A percentile compares a stretch with the other conserved stretches of the same genome.
Conservation (phyloP, 345 rosid species). For the Conringia planisiliqua region DNA sequence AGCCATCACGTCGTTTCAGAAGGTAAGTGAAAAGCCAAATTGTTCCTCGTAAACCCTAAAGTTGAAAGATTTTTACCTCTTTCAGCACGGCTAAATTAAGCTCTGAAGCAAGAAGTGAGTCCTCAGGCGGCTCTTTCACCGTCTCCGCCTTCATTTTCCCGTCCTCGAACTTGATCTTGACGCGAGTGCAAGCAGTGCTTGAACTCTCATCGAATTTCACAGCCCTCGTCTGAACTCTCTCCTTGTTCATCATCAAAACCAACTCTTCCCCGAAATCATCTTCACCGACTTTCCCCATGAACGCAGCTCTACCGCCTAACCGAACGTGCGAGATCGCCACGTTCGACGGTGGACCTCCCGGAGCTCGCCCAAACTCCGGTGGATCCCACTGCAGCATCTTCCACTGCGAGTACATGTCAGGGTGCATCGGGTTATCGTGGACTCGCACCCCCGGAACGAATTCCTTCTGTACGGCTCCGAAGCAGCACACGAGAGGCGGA, state of each 20-base stretch:
- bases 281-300: slow-evolving; percentile 87
- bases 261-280: slow-evolving; percentile 70
- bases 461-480: slow-evolving; percentile 79
- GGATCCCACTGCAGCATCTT: slow-evolving; percentile 96
- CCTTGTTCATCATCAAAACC: slow-evolving; percentile 78
- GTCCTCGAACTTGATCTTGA: slow-evolving; percentile 63
- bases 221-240: slow-evolving; percentile 80
- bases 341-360: slow-evolving; percentile 81
- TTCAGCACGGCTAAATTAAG: slow-evolving; percentile 72
- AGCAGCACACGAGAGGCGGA: slow-evolving; percentile 88
- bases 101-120: slow-evolving; percentile 63
- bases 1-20: neutral
- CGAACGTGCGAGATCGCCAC: slow-evolving; percentile 86
- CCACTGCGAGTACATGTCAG: slow-evolving; percentile 85
- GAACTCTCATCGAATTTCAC: slow-evolving; percentile 57
- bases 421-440: slow-evolving; percentile 73
- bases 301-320: slow-evolving; percentile 87
- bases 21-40: neutral
- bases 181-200: slow-evolving; percentile 60
- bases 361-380: slow-evolving; percentile 82
- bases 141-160: slow-evolving; percentile 74
- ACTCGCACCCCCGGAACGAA: slow-evolving; percentile 83
- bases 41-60: neutral
- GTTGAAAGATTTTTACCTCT: slow-evolving; percentile 51
- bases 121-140: slow-evolving; percentile 71